Evolutionary conservation across 306 rosid species (phyloP), one percentile per base, ranked within the genome.

Genomic region (Quercus wislizeni): DNA sequence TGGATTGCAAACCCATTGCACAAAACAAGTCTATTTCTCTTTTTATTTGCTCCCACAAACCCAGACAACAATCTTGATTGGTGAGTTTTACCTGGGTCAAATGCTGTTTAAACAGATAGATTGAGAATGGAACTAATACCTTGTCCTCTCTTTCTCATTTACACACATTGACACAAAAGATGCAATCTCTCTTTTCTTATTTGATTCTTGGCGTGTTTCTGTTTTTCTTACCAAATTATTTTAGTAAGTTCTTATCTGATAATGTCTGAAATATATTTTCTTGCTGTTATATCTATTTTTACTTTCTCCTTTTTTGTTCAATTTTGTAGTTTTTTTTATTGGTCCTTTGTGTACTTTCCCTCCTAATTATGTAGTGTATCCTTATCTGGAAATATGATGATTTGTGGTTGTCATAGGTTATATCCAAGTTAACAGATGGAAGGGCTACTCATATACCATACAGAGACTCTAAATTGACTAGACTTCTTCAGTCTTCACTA

Each of bases 391-490:
- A 81, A 57, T 69, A 41, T 80, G 71, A 56, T 55, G 58, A 80
- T 80, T 83, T 84, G 74, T 84, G 72, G 69, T 65, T 82, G 76
- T 55, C 77, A 55, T 77, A 96, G 99, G 99, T 96, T 74, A 96
- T 96, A 78, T 93, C 99, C 75, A 96, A 96, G 87, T 85, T 96
- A 83, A 96, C 99, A 55, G 99, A 96, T 82, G 92, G 79, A 57
- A 88, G 79, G 88, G 93, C 99, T 33, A 83, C 92, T 86, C 99
- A 96, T 86, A 71, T 96, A 83, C 99, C 99, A 54, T 96, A 96
- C 75, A 80, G 99, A 79, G 99, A 96, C 88, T 96, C 99, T 76
- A 96, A 96, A 83, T 84, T 96, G 87, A 96, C 99, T 74, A 90
- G 99, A 86, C 85, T 96, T 59, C 96, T 96, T 71, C 99, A 96